A percentile compares a stretch with the other conserved stretches of the same genome.
Evolutionary conservation across 2,329 filamentous ascomycete genomes (phyloP).

Genomic region (Alternaria incomplexa): DNA sequence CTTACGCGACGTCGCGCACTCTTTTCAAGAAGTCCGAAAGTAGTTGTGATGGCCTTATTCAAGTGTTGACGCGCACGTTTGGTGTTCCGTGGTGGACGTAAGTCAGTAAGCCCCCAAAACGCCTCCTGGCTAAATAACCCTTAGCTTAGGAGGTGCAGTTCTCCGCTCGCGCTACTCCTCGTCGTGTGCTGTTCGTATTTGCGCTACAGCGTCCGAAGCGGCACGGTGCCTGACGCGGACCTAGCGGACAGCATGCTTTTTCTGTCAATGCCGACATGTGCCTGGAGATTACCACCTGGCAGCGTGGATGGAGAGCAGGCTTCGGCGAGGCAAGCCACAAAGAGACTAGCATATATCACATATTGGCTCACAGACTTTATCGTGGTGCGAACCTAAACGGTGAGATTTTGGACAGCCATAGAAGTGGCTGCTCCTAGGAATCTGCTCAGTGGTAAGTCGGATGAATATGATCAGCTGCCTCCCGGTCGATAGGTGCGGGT

Average conservation of each 20-base stretch:
- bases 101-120: background rate
- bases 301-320: background rate
- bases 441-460: background rate
- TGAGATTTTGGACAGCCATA: background rate
- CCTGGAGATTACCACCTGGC: background rate
- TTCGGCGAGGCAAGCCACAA: conserved; percentile 4
- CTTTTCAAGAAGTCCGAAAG: background rate
- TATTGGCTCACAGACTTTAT: background rate
- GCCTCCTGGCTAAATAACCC: background rate
- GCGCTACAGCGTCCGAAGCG: background rate
- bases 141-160: background rate
- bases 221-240: background rate
- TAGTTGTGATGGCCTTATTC: background rate
- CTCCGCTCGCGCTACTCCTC: background rate
- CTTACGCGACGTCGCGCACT: background rate
- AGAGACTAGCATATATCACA: background rate
- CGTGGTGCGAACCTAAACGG: background rate
- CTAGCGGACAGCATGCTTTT: background rate
- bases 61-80: background rate
- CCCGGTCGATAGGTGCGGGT: background rate
- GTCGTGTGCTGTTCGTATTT: background rate
- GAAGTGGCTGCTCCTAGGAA: background rate
- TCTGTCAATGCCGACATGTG: background rate
- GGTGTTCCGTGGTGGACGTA: background rate
- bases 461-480: background rate